phyloP scores from a whole-genome alignment of 768 basidiomycete species.

The Hericium rajendrae region DNA sequence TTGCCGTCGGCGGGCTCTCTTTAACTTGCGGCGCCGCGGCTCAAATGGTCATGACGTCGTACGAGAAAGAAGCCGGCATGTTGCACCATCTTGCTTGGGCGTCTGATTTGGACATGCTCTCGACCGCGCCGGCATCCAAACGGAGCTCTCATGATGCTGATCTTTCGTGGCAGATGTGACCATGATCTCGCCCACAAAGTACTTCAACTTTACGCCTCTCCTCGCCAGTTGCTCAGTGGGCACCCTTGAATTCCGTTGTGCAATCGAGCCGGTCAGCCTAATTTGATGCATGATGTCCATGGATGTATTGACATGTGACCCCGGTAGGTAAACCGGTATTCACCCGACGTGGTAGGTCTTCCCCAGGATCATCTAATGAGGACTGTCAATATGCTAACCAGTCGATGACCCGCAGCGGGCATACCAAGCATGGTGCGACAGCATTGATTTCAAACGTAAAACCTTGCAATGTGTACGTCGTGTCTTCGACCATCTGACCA shows the following conservation, averaged over 20 bases:
- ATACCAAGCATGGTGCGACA: slow-evolving; percentile 72
- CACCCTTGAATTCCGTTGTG: slow-evolving; percentile 74
- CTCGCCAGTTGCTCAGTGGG: slow-evolving; percentile 70
- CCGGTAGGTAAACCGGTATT: slow-evolving; percentile 42
- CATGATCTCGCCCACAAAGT: slow-evolving; percentile 53
- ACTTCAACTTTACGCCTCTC: slow-evolving; percentile 63
- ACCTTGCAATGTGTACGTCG: slow-evolving; percentile 48
- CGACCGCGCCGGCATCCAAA: neutral
- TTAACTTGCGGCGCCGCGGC: too few species aligned
- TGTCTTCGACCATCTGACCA: neutral
- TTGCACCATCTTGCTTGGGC: too few species aligned
- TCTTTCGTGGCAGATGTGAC: slow-evolving; percentile 41
- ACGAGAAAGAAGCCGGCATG: too few species aligned
- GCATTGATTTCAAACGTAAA: slow-evolving; percentile 57
- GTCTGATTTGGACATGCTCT: too few species aligned
- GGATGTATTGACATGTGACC: neutral
- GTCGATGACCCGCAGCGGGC: slow-evolving; percentile 30
- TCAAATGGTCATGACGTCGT: too few species aligned
- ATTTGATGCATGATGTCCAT: neutral
- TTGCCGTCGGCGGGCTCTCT: too few species aligned
- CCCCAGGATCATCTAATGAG: too few species aligned
- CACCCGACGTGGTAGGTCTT: slow-evolving; percentile 42
- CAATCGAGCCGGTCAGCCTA: slow-evolving; percentile 63
- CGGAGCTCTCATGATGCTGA: neutral
- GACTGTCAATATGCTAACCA: neutral